A percentile compares a stretch with the other conserved stretches of the same genome.
Evolutionary conservation across 768 basidiomycete genomes (phyloP).

Genomic region (Dioszegia hungarica): DNA sequence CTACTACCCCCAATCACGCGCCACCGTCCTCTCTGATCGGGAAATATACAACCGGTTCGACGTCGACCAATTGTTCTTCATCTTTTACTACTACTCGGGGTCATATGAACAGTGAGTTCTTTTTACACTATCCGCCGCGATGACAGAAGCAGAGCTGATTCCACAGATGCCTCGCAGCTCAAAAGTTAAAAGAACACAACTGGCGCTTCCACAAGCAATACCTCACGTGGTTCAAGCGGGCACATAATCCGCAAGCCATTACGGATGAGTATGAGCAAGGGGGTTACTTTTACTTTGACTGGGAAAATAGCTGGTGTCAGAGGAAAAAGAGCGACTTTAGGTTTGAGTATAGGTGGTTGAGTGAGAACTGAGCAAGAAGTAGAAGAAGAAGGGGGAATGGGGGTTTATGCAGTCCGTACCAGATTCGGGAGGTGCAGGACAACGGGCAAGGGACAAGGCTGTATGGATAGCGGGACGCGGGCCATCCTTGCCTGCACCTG

Average conservation of each 20-base stretch:
- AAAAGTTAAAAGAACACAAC: slow-evolving; percentile 92
- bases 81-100: slow-evolving; percentile 95
- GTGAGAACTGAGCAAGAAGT: not conserved
- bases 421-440: too few species aligned
- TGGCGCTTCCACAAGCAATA: slow-evolving; percentile 99
- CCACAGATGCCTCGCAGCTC: slow-evolving; percentile 82
- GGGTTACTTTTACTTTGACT: slow-evolving; percentile 82
- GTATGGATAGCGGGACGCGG: too few species aligned
- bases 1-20: slow-evolving; percentile 89
- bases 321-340: slow-evolving; percentile 97
- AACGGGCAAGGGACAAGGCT: too few species aligned
- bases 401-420: too few species aligned
- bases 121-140: not conserved
- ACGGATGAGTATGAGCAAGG: slow-evolving; percentile 99
- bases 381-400: too few species aligned
- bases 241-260: slow-evolving; percentile 95
- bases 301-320: slow-evolving; percentile 98
- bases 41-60: slow-evolving; percentile 85
- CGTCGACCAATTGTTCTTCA: slow-evolving; percentile 94
- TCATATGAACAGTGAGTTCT: slow-evolving; percentile 88
- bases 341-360: slow-evolving; percentile 49
- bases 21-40: slow-evolving; percentile 72
- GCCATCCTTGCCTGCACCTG: too few species aligned
- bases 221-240: slow-evolving; percentile 98
- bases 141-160: not conserved